phyloP scores from a whole-genome alignment of 164 flowering plant species.

The Annona squamosa region DNA sequence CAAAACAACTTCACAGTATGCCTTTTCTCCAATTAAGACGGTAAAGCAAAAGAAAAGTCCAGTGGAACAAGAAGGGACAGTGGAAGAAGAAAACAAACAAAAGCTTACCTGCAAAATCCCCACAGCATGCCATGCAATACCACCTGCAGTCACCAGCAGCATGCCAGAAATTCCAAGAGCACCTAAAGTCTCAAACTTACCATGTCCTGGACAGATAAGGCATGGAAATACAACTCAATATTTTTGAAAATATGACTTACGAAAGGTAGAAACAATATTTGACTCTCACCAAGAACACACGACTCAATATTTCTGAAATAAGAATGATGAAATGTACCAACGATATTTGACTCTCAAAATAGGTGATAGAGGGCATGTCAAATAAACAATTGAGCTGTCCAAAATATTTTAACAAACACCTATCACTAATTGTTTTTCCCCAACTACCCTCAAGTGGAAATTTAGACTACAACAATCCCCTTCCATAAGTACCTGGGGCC shows the following conservation, averaged over 20 bases:
- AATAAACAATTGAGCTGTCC: neutral
- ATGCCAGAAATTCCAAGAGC: constrained; percentile 94
- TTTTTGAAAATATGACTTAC: neutral
- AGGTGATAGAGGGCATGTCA: neutral
- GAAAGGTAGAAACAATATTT: neutral
- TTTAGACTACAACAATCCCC: neutral
- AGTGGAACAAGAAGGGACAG: neutral
- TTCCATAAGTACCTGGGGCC: neutral
- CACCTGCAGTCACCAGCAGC: constrained; percentile 87
- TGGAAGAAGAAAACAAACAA: neutral
- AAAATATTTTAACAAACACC: too few species aligned
- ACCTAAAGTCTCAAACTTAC: constrained; percentile 93
- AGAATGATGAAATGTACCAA: neutral
- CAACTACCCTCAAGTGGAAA: neutral
- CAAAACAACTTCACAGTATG: neutral
- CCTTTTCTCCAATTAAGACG: neutral
- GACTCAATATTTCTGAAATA: neutral
- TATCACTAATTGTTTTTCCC: neutral
- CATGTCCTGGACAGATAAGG: constrained; percentile 68
- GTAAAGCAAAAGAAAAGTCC: neutral
- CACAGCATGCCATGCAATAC: constrained; percentile 92
- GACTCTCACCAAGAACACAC: neutral
- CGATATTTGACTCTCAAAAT: neutral
- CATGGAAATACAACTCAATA: constrained; percentile 1
- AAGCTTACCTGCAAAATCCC: constrained; percentile 58